Conservation (phyloP, 1,284 basidiomycete species). For the Ganoderma boninense region DNA sequence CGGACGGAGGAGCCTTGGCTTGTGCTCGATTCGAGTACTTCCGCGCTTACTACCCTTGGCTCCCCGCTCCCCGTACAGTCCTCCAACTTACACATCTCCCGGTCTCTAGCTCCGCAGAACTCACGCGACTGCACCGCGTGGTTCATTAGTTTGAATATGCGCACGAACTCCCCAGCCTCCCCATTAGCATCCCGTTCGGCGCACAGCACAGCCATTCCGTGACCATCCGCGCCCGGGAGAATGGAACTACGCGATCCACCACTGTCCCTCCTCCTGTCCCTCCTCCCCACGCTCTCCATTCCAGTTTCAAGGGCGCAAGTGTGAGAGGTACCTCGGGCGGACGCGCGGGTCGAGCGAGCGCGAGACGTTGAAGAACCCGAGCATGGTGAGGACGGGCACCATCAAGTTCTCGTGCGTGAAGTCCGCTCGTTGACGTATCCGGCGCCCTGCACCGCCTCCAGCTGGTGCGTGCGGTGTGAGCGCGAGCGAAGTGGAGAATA, state of each 20-base stretch:
- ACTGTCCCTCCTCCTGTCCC: slow-evolving; percentile 40
- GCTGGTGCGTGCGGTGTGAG: no score
- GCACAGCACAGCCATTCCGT: slow-evolving; percentile 65
- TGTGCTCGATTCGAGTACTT: slow-evolving; percentile 57
- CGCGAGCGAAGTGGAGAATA: no score
- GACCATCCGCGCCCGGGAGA: slow-evolving; percentile 69
- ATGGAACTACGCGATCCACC: slow-evolving; percentile 72
- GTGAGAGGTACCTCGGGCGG: neutral
- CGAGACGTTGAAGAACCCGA: slow-evolving; percentile 68
- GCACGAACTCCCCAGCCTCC: slow-evolving; percentile 36
- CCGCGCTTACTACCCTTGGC: slow-evolving; percentile 68
- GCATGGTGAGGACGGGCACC: slow-evolving; percentile 75
- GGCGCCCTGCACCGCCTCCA: slow-evolving; percentile 61
- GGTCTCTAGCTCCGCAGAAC: slow-evolving; percentile 62
- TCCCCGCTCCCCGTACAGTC: slow-evolving; percentile 75
- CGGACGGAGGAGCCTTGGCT: no score
- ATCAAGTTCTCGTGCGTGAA: slow-evolving; percentile 88
- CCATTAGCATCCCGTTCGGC: slow-evolving; percentile 16
- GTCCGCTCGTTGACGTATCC: slow-evolving; percentile 87
- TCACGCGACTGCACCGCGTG: slow-evolving; percentile 69
- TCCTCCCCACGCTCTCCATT: slow-evolving; percentile 39
- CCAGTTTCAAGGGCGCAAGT: neutral
- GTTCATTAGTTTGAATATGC: slow-evolving; percentile 55
- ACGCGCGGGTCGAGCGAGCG: neutral
- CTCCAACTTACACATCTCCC: slow-evolving; percentile 71